Evolutionary conservation across 2,329 filamentous ascomycete genomes (phyloP).

Genomic region (Fusarium pseudoanthophilum): DNA sequence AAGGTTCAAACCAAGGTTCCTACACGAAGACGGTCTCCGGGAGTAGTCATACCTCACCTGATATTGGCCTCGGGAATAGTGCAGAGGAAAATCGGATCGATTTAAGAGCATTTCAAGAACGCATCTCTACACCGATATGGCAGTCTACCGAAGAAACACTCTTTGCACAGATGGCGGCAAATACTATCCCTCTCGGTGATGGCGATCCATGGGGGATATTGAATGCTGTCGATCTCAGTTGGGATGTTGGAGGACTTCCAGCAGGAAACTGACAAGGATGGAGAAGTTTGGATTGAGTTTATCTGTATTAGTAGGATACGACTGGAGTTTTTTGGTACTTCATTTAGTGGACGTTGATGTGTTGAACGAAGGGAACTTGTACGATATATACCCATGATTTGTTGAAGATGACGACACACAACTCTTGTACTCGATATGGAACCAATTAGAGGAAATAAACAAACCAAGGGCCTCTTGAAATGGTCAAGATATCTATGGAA

Average conservation of each 20-base stretch:
- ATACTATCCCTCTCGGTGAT: slow-evolving; percentile 35
- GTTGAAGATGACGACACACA: slow-evolving; percentile 15
- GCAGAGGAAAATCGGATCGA: slow-evolving; percentile 51
- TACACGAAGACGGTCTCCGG: slow-evolving; percentile 39
- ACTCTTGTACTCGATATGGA: slow-evolving; percentile 29
- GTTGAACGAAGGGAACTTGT: slow-evolving; percentile 19
- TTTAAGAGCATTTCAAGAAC: slow-evolving; percentile 48
- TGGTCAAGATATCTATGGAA: not conserved
- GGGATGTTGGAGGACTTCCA: slow-evolving; percentile 32
- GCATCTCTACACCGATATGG: slow-evolving; percentile 47
- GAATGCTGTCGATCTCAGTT: slow-evolving; percentile 42
- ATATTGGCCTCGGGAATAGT: slow-evolving; percentile 50
- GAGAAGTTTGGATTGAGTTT: not conserved
- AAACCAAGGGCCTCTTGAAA: not conserved
- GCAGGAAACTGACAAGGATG: not conserved
- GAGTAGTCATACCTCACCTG: slow-evolving; percentile 48
- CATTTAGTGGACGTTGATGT: not conserved
- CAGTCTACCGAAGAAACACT: slow-evolving; percentile 46
- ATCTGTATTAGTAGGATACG: not conserved
- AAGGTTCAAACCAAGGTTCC: slow-evolving; percentile 34
- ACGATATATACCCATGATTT: slow-evolving; percentile 31
- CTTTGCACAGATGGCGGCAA: slow-evolving; percentile 43
- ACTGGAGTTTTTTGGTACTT: slow-evolving; percentile 5
- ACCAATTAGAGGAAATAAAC: not conserved
- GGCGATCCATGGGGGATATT: slow-evolving; percentile 47